Base-by-base conservation (phyloP, 345 rosid genomes). In the Clarkia xantiana region DNA sequence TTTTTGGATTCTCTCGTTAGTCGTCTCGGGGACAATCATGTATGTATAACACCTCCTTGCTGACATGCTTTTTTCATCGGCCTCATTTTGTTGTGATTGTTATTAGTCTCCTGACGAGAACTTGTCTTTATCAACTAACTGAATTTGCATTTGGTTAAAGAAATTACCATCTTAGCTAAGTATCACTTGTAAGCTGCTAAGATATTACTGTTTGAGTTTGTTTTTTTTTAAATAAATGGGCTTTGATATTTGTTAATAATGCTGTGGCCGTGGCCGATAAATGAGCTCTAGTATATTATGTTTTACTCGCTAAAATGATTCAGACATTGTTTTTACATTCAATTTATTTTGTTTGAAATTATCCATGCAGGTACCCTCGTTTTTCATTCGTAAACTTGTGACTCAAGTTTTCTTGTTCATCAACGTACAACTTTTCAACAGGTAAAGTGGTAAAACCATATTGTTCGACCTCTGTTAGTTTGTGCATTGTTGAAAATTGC, bases 391-490 rank as follows among this genome's bases (percentile, higher is more conserved):
- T 36, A 91, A 91, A 76, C 86, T 91, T 44, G 63, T 86, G 52
- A 91, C 96, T 62, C 98, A 91, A 68, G 96, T 91, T 61, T 91
- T 86, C 65, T 91, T 96, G 60, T 91, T 91, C 74, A 73, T 91
- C 78, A 91, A 86, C 57, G 78, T 83, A 39, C 83, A 89, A 16
- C 94, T 91, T 62, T 91, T 91, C 76, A 91, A 91, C 76, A 91
- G 98, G 96, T 83, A 62, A 49, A 62, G 20, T 44, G 46, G 11
- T 38, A 11, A 40, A 34, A 18, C 10, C 40, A 6, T 4, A 17
- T 18, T 17, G 17, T 44, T 44, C 10, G 29, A 20, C 41, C 42
- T 10, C 4, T 40, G 17, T 29, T 44, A 47, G 46, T 16, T 55
- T 14, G 11, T 8, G 23, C 10, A 34, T 18, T 12, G 11, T 36